phyloP scores from a whole-genome alignment of 140 eudicot genomes.

The Oenanthe javanica region DNA sequence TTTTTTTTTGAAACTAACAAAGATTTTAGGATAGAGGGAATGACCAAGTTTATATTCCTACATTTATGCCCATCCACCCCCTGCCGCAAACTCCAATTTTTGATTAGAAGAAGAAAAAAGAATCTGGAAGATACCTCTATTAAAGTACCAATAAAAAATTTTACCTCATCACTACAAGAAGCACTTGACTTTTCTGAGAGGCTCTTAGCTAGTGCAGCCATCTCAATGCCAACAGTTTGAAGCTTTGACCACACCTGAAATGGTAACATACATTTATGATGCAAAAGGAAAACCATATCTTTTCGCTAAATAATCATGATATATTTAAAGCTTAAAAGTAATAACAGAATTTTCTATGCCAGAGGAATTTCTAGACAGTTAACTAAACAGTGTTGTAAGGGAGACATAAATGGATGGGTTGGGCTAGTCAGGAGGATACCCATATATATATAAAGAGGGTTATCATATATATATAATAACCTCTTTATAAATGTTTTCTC shows the following conservation, averaged over 20 bases:
- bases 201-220: slow-evolving; percentile 53
- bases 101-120: not conserved
- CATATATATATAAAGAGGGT: too few species aligned
- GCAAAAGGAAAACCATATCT: not conserved
- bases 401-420: not conserved
- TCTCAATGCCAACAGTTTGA: slow-evolving; percentile 56
- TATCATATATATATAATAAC: too few species aligned
- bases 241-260: slow-evolving; percentile 81
- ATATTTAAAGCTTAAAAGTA: not conserved
- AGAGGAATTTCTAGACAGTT: not conserved
- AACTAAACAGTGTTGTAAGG: not conserved
- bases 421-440: not conserved
- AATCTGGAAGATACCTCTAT: not conserved
- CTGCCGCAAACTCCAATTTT: not conserved
- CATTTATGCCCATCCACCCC: not conserved
- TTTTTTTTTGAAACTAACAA: not conserved
- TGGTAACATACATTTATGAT: slow-evolving; percentile 2
- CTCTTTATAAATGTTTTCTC: too few species aligned
- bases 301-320: not conserved
- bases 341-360: not conserved
- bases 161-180: slow-evolving; percentile 54
- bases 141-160: not conserved
- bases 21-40: not conserved
- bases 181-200: slow-evolving; percentile 51
- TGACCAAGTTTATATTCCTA: not conserved